These are phyloP conservation scores for Hyphopichia pseudoburtonii DNA, from an alignment of 1,139 yeast species.

Conservation along the genomic window DNA sequence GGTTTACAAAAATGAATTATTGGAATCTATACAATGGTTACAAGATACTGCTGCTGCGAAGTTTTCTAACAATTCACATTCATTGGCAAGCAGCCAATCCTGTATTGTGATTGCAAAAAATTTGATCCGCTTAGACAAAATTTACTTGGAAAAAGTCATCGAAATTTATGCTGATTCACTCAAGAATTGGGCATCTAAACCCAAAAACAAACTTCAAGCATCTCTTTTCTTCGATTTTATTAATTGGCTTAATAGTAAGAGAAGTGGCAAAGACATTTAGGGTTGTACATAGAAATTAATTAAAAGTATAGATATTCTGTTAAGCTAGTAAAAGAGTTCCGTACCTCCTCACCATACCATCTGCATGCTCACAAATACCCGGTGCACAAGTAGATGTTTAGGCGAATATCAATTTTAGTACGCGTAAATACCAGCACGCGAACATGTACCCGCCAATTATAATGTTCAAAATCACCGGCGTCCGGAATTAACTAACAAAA, in stretches of 20 bases:
- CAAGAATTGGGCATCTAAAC: conserved; percentile 57
- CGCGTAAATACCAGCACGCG: conserved; percentile 5
- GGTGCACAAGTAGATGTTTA: no score
- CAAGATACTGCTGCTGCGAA: conserved; percentile 42
- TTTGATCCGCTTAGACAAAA: conserved; percentile 37
- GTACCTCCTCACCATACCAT: no score
- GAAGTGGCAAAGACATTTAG: conserved; percentile 8
- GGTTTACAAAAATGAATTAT: conserved; percentile 17
- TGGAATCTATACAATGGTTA: conserved; percentile 29
- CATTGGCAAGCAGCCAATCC: conserved; percentile 58
- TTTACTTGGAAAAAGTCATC: conserved; percentile 36
- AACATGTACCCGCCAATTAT: not conserved
- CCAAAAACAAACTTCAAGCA: conserved; percentile 53
- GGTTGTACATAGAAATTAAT: no score
- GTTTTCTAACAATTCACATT: conserved; percentile 50
- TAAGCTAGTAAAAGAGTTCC: no score
- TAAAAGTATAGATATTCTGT: no score
- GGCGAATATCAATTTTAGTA: no score
- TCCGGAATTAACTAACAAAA: not conserved
- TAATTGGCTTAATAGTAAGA: conserved; percentile 68
- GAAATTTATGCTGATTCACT: conserved; percentile 58
- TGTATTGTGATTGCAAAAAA: conserved; percentile 65
- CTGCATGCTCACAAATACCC: no score
- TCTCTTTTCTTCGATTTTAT: conserved; percentile 73
- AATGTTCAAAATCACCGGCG: not conserved